Evolutionary conservation across 352 stramenopile genomes (phyloP).

Genomic region (Hyaloperonospora brassicae): DNA sequence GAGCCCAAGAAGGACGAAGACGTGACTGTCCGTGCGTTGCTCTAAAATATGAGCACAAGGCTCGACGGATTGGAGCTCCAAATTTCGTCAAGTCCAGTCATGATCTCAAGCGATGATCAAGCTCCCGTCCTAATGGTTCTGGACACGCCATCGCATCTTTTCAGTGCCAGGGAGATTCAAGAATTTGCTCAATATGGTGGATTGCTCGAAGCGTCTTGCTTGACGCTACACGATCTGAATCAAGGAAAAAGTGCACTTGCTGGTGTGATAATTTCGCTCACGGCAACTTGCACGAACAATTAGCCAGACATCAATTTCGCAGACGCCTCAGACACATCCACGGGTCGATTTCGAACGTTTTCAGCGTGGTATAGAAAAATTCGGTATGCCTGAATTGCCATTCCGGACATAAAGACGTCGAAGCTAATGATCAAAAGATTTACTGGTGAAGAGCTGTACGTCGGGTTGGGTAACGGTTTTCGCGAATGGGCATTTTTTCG

Average conservation of each 20-base stretch:
- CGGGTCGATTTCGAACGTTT: too few relatives aligned
- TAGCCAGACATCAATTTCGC: neutral
- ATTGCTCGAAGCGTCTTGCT: neutral
- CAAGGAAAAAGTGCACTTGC: neutral
- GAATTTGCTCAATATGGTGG: neutral
- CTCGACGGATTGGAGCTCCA: neutral
- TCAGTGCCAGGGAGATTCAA: neutral
- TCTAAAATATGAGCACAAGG: neutral
- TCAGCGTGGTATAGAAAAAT: too few relatives aligned
- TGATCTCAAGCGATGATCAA: neutral
- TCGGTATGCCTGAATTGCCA: neutral
- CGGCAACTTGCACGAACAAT: neutral
- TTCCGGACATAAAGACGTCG: neutral
- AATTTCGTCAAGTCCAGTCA: neutral
- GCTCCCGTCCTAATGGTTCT: neutral
- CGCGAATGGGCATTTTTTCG: neutral
- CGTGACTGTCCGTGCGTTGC: neutral
- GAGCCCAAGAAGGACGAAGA: neutral
- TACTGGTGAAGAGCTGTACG: neutral
- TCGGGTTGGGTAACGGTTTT: neutral
- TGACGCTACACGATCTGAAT: neutral
- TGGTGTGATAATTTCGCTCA: neutral
- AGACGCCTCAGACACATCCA: neutral
- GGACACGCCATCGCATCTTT: neutral
- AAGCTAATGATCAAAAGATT: neutral